Evolutionary conservation across 305 asterid species (phyloP).

Genomic region (Stenogyne calaminthoides): DNA sequence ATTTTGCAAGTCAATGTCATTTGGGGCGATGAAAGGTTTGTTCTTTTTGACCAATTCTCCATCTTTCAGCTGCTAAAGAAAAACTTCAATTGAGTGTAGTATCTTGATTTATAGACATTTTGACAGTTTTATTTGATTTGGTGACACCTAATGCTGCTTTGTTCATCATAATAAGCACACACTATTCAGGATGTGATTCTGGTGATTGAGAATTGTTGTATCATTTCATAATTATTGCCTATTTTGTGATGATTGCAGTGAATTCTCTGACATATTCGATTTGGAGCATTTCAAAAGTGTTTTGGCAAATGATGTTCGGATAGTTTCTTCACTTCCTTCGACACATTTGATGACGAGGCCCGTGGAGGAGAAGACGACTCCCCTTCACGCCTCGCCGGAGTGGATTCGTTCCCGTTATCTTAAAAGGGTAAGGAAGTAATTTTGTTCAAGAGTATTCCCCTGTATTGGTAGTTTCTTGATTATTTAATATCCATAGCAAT

Average conservation of each 20-base stretch:
- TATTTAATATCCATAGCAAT: not conserved
- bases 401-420: conserved; percentile 76
- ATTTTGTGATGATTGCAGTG: conserved; percentile 52
- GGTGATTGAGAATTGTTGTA: not conserved
- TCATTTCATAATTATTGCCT: not conserved
- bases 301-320: conserved; percentile 69
- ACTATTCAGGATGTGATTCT: not conserved
- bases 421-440: conserved; percentile 42
- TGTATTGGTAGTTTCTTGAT: conserved; percentile 13
- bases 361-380: conserved; percentile 70
- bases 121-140: not conserved
- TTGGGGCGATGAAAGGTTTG: conserved; percentile 96
- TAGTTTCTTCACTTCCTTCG: conserved; percentile 86
- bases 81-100: no score
- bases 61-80: not conserved
- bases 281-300: conserved; percentile 85
- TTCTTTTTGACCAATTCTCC: not conserved
- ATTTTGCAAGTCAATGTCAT: conserved; percentile 86
- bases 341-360: conserved; percentile 84
- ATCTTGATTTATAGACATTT: not conserved
- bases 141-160: not conserved
- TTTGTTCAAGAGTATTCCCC: not conserved
- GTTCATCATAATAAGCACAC: no score
- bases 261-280: conserved; percentile 86
- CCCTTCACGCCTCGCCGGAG: conserved; percentile 66